Evolutionary conservation across 768 basidiomycete species (phyloP), one percentile per base, ranked within the genome.

Genomic region (Piloderma croceum): DNA sequence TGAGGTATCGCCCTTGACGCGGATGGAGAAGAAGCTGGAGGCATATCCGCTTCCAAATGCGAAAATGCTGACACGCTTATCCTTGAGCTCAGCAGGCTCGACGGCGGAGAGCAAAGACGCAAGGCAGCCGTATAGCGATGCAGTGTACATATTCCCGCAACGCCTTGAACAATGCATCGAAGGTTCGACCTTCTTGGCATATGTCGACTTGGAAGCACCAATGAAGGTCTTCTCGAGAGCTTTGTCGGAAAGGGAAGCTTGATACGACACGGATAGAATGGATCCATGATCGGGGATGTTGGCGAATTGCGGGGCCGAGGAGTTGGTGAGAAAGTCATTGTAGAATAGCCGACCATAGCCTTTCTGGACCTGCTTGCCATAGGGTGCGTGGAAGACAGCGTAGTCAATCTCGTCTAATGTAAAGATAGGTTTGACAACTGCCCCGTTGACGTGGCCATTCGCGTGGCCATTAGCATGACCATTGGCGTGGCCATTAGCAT

Each of bases 71-170:
- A 94, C 71, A 20, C 92, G 82, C 74, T 92, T 96, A 66, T 79
- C 83, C 53, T 70, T 63, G 39, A 93, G 70, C 49, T 79, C 71
- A 6, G 74, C 62, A 7, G 88, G 81, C 52, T 81, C 78, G 27
- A 89, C 77, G 19, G 73, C 72, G 33, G 86, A 76, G 31, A 99
- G 58, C 21, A 98, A 70, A 6, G 88, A 90, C 27, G 93, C 87
- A 44, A 99, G 79, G 50, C 91, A 92, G 33, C 90, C 92, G 59
- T 93, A 98, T 9, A 99, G 73, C 12, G 90, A 93, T 11, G 85
- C 96, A 10, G 96, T 94, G 75, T 99, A 97, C 85, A 92, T 94
- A 79, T 99, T 98, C 11, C 96, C 96, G 49, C 94, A 79, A 33
- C 92, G 82, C 57, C 80, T 78, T 20, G 92, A 90, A 69, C 83